phyloP scores from a whole-genome alignment of 768 basidiomycete genomes.

The Agaricus sinodeliciosus region DNA sequence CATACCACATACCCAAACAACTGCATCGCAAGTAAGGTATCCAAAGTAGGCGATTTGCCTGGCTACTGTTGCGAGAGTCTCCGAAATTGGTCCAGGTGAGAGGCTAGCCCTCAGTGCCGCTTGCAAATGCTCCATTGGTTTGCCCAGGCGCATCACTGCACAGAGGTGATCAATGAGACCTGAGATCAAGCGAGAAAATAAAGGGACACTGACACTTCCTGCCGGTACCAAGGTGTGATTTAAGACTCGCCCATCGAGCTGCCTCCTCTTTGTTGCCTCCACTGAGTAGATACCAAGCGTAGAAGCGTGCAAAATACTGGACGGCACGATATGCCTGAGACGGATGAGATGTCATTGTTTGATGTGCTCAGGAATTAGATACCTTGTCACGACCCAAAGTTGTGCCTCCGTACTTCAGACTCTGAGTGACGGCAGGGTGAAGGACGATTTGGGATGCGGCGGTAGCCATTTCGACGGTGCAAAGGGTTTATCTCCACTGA shows the following conservation, averaged over 20 bases:
- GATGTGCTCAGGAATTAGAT: constrained; percentile 5
- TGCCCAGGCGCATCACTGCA: constrained; percentile 89
- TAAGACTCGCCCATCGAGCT: constrained; percentile 77
- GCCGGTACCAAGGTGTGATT: constrained; percentile 74
- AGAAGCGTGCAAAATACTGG: constrained; percentile 87
- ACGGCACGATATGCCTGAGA: constrained; percentile 77
- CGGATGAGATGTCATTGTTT: not conserved
- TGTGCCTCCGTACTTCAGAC: constrained; percentile 71
- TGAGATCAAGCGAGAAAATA: not conserved
- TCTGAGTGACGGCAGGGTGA: constrained; percentile 73
- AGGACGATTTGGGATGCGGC: constrained; percentile 74
- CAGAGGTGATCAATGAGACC: not conserved
- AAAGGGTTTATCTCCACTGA: constrained; percentile 10
- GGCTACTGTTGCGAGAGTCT: constrained; percentile 73
- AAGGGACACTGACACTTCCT: constrained; percentile 66
- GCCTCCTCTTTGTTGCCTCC: constrained; percentile 68
- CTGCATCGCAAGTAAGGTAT: constrained; percentile 75
- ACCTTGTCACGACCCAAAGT: constrained; percentile 93
- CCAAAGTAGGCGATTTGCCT: constrained; percentile 87
- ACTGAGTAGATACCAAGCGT: constrained; percentile 73
- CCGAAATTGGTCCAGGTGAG: constrained; percentile 46
- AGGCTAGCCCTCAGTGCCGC: constrained; percentile 72
- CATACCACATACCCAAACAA: constrained; percentile 68
- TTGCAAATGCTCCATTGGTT: constrained; percentile 91
- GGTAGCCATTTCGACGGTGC: constrained; percentile 32